Conservation (phyloP, 768 basidiomycete genomes). For the Gymnopilus junonius region DNA sequence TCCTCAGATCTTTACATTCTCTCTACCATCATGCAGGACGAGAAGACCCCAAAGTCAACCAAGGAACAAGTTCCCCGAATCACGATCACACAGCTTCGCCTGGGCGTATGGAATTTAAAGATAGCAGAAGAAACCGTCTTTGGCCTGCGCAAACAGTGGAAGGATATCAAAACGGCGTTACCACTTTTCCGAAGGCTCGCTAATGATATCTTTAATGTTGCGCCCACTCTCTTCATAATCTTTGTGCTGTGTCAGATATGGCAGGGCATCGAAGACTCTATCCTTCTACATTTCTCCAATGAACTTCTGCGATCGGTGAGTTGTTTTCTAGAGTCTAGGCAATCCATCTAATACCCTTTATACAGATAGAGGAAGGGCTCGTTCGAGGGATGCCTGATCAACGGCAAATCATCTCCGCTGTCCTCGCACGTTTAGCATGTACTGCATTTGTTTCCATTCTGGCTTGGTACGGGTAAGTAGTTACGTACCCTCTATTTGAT, state of each 20-base stretch:
- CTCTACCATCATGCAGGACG: not conserved
- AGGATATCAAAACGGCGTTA: constrained; percentile 5
- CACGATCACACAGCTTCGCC: not conserved
- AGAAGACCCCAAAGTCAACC: not conserved
- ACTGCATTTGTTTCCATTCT: not conserved
- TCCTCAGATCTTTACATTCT: not conserved
- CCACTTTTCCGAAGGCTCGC: constrained; percentile 25
- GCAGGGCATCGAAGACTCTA: constrained; percentile 25
- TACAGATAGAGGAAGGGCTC: not conserved
- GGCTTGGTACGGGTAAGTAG: not conserved
- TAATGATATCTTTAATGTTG: constrained; percentile 26
- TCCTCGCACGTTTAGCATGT: not conserved
- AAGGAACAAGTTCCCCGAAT: not conserved
- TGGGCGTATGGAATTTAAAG: constrained; percentile 14
- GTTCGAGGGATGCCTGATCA: not conserved
- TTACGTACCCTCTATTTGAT: not conserved
- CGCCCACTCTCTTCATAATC: constrained; percentile 23
- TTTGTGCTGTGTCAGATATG: constrained; percentile 28
- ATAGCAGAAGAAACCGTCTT: constrained; percentile 3
- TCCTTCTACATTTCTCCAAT: constrained; percentile 30
- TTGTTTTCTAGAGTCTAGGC: not conserved
- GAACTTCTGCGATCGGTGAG: constrained; percentile 4
- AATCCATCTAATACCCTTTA: not conserved
- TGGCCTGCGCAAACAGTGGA: not conserved
- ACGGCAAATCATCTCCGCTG: not conserved